Percentiles rank a stretch among this genome's conserved stretches.
These are phyloP conservation scores for Colletotrichum acutatum DNA, from an alignment of 2,329 filamentous ascomycete species.

Conservation along the genomic window DNA sequence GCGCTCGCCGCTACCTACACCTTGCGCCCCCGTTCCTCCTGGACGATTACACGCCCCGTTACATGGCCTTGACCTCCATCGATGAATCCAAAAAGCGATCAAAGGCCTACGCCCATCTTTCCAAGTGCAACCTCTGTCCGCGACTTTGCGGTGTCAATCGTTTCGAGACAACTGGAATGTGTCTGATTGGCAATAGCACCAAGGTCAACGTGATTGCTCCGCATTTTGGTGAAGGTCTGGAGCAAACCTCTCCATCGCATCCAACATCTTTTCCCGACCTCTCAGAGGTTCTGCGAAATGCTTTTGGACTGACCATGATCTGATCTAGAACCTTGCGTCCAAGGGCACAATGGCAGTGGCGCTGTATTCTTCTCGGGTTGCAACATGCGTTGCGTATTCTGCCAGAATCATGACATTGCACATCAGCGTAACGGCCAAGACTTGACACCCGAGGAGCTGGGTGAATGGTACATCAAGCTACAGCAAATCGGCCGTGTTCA, in stretches of 20 bases:
- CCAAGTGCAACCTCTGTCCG: constrained; percentile 85
- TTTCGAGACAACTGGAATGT: constrained; percentile 82
- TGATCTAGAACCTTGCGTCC: constrained; percentile 77
- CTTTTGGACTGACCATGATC: constrained; percentile 20
- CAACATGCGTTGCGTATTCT: constrained; percentile 80
- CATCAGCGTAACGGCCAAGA: constrained; percentile 86
- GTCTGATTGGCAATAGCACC: constrained; percentile 79
- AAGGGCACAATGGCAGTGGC: constrained; percentile 83
- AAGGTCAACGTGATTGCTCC: constrained; percentile 88
- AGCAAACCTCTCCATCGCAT: background rate
- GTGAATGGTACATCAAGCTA: constrained; percentile 84
- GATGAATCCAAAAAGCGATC: constrained; percentile 81
- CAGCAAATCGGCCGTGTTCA: constrained; percentile 84
- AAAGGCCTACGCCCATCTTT: constrained; percentile 77
- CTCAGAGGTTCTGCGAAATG: background rate
- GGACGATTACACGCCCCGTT: constrained; percentile 78
- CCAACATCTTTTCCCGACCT: background rate
- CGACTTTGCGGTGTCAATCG: constrained; percentile 82
- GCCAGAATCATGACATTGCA: constrained; percentile 86
- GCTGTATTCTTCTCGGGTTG: constrained; percentile 84
- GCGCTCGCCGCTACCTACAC: constrained; percentile 53
- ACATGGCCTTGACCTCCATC: constrained; percentile 73
- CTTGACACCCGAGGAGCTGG: constrained; percentile 81
- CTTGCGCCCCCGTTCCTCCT: constrained; percentile 76
- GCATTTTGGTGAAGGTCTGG: constrained; percentile 80